These are phyloP conservation scores for Tricholoma furcatifolium DNA, from an alignment of 768 basidiomycete genomes.

Conservation along the genomic window DNA sequence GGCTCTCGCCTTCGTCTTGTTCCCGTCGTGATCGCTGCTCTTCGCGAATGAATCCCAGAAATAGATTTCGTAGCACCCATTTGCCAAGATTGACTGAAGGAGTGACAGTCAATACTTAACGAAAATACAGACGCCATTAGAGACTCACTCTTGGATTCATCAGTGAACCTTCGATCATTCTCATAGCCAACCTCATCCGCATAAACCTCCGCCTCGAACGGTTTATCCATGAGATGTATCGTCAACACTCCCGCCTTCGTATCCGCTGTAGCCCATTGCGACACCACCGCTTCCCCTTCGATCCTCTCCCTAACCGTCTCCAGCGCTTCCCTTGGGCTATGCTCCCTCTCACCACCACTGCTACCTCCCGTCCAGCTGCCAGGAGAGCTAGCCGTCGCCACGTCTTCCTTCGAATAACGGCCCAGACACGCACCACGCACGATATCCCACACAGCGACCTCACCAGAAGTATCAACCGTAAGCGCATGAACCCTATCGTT, in stretches of 20 bases:
- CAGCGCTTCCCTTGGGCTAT: conserved; percentile 78
- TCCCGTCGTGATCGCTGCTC: conserved; percentile 47
- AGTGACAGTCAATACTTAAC: not conserved
- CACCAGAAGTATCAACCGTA: conserved; percentile 85
- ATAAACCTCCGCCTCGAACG: conserved; percentile 94
- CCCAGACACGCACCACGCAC: conserved; percentile 77
- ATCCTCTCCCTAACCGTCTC: conserved; percentile 87
- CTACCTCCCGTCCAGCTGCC: conserved; percentile 44
- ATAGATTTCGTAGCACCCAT: conserved; percentile 87
- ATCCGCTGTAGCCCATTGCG: conserved; percentile 85
- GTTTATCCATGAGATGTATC: conserved; percentile 83
- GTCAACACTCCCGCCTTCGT: conserved; percentile 88
- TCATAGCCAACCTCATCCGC: conserved; percentile 85
- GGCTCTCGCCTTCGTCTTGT: conserved; percentile 28
- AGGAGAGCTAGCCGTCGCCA: conserved; percentile 51
- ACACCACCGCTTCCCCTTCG: conserved; percentile 90
- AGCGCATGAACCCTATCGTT: conserved; percentile 90
- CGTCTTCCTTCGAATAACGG: conserved; percentile 61
- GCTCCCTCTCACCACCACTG: conserved; percentile 39
- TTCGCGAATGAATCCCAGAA: conserved; percentile 73
- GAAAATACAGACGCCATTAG: conserved; percentile 1
- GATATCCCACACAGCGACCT: conserved; percentile 93
- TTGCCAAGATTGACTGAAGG: conserved; percentile 86
- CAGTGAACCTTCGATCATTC: conserved; percentile 58
- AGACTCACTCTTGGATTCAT: conserved; percentile 78